Percentiles rank a stretch among this genome's conserved stretches.
phyloP scores from a whole-genome alignment of 148 eudicot genomes.

The Rhododendron mucronatum region DNA sequence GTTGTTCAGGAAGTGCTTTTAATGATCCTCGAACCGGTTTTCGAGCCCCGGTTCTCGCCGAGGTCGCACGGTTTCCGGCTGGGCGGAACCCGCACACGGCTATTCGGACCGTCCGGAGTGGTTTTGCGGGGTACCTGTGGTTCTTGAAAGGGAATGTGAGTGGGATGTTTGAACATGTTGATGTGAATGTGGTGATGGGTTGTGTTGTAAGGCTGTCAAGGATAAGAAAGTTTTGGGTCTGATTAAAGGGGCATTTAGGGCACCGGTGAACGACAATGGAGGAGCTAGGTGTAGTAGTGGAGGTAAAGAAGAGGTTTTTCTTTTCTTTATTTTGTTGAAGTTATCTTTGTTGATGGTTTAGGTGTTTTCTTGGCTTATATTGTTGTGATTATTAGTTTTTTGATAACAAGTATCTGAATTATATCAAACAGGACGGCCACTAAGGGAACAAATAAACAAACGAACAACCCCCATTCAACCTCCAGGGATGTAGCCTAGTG shows the following conservation, averaged over 20 bases:
- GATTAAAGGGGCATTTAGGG: constrained; percentile 45
- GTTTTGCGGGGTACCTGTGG: constrained; percentile 90
- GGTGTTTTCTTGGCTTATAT: background rate
- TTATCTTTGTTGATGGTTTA: background rate
- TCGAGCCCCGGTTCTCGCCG: constrained; percentile 69
- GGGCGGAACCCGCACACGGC: constrained; percentile 83
- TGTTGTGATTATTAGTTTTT: too few species aligned
- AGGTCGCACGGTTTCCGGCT: constrained; percentile 82
- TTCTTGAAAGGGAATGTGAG: constrained; percentile 72
- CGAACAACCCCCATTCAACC: too few species aligned
- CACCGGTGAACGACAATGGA: background rate
- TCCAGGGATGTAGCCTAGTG: too few species aligned
- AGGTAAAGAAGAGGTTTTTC: constrained; percentile 3
- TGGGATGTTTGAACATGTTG: constrained; percentile 39
- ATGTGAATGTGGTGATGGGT: constrained; percentile 41
- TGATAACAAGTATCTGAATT: too few species aligned
- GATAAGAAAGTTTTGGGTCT: constrained; percentile 69
- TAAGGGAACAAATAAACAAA: too few species aligned
- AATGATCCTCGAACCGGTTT: constrained; percentile 80
- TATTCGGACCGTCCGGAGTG: constrained; percentile 80
- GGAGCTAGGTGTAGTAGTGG: constrained; percentile 7
- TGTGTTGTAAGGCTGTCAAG: constrained; percentile 57
- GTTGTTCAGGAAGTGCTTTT: constrained; percentile 78
- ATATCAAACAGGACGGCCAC: too few species aligned
- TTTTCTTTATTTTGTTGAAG: background rate